Evolutionary conservation across 164 flowering plant genomes (phyloP), one percentile per base, ranked within the genome.

Genomic region (Aristolochia fimbriata): DNA sequence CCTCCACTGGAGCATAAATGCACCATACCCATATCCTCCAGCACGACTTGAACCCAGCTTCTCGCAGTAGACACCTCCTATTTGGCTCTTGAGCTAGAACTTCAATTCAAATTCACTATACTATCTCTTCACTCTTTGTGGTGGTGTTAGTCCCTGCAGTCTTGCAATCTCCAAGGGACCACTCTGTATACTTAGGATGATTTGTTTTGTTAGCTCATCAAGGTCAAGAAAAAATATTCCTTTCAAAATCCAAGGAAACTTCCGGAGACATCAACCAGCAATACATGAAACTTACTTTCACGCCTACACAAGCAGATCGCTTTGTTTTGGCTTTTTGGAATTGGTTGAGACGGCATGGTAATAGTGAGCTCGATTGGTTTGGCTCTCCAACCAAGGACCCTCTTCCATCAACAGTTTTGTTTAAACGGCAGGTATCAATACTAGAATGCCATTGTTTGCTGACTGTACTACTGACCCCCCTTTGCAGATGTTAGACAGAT

Each of bases 241-340:
- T 78, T 6, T 77, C 95, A 15, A 73, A 81, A 65, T 76, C 85
- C 23, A 73, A 60, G 71, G 91, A 80, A 41, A 70, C 73, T 65
- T 69, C 77, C 13, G 69, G 71, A 21, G 93, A 93, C 76, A 72
- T 86, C 51, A 93, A 93, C 60, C 68, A 83, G 55, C 63, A 84
- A 65, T 93, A 87, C 62, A 71, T 87, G 30, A 83, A 83, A 51
- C 51, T 93, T 62, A 93, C 98, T 16, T 93, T 93, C 54, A 89
- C 94, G 41, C 98, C 96, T 14, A 93, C 98, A 22, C 94, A 86
- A 73, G 88, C 97, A 19, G 97, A 89, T 63, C 88, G 98, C 15
- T 77, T 93, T 51, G 97, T 89, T 62, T 71, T 93, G 70, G 98
- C 98, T 51, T 93, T 93, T 65, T 71, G 97, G 46, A 84, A 82